These are phyloP conservation scores for Zymoseptoria pseudotritici DNA, from an alignment of 2,329 filamentous ascomycete species.

Conservation along the genomic window DNA sequence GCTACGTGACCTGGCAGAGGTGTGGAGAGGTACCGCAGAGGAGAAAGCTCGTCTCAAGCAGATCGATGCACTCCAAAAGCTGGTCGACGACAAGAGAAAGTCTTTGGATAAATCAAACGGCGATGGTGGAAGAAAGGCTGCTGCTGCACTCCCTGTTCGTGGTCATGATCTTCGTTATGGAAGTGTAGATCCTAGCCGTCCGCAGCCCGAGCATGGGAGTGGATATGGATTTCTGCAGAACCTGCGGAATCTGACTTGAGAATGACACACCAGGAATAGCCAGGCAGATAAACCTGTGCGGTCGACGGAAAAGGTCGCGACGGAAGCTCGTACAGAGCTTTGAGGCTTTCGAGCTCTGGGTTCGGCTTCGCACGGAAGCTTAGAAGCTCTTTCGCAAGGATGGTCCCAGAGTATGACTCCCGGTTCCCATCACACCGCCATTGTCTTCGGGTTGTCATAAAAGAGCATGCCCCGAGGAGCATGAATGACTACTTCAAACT, in stretches of 20 bases:
- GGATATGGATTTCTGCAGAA: slow-evolving; percentile 46
- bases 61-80: slow-evolving; percentile 70
- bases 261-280: neutral
- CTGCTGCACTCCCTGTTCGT: slow-evolving; percentile 12
- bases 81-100: slow-evolving; percentile 66
- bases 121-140: slow-evolving; percentile 7
- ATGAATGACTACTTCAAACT: neutral
- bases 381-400: neutral
- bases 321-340: neutral
- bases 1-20: slow-evolving; percentile 64
- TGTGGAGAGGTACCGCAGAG: slow-evolving; percentile 95
- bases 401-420: neutral
- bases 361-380: neutral
- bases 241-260: slow-evolving; percentile 39
- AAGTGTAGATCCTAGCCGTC: slow-evolving; percentile 8
- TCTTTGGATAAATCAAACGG: slow-evolving; percentile 32
- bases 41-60: slow-evolving; percentile 78
- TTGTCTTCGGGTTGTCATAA: neutral
- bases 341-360: neutral
- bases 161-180: slow-evolving; percentile 25
- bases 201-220: slow-evolving; percentile 29
- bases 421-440: neutral
- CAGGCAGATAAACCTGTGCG: neutral
- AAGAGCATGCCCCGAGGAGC: neutral
- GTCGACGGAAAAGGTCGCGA: no score